These are phyloP conservation scores for Rhodotorula paludigena DNA, from an alignment of 768 basidiomycete species.

Conservation along the genomic window DNA sequence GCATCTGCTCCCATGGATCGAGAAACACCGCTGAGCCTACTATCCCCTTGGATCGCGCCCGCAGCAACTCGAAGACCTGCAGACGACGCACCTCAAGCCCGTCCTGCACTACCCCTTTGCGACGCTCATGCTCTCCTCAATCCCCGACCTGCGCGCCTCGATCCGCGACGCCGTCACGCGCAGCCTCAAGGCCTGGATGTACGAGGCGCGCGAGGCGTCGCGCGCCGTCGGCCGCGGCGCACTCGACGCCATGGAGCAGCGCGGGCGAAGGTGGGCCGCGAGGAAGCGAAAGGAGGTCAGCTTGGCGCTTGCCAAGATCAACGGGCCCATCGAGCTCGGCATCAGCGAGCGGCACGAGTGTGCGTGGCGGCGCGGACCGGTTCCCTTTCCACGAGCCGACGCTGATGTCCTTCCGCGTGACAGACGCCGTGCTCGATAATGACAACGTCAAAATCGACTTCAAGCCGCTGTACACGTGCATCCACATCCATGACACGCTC, in stretches of 20 bases:
- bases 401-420: not conserved
- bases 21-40: no score
- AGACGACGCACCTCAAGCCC: constrained; percentile 68
- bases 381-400: no score
- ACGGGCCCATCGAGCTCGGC: constrained; percentile 65
- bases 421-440: constrained; percentile 88
- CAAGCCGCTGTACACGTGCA: constrained; percentile 89
- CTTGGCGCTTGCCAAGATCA: constrained; percentile 69
- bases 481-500: constrained; percentile 89
- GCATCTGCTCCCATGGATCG: constrained; percentile 42
- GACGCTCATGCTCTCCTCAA: constrained; percentile 79
- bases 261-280: constrained; percentile 69
- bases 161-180: constrained; percentile 92
- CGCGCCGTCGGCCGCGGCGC: constrained; percentile 79
- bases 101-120: constrained; percentile 90
- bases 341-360: constrained; percentile 92
- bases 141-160: constrained; percentile 81
- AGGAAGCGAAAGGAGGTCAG: constrained; percentile 76
- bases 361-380: constrained; percentile 53
- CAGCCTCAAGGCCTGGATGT: constrained; percentile 91
- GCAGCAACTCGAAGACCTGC: constrained; percentile 77
- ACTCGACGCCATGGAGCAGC: constrained; percentile 79
- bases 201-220: constrained; percentile 86
- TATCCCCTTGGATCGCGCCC: not conserved
- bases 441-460: constrained; percentile 85